phyloP scores from a whole-genome alignment of 257 asterid genomes.

The Solanum pennellii region DNA sequence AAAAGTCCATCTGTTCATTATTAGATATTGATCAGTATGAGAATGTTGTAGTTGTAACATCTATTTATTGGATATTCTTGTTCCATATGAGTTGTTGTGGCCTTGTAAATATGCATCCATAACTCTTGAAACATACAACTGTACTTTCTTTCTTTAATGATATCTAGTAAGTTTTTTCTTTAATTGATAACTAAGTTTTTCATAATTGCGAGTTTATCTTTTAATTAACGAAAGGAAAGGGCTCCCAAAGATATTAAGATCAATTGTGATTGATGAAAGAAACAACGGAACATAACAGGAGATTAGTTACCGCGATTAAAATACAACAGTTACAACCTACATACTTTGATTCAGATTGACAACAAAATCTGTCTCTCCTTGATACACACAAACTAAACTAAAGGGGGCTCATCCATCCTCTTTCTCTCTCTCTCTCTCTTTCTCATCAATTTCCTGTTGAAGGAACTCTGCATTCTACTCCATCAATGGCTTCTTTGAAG shows the following conservation, averaged over 20 bases:
- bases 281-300: not conserved
- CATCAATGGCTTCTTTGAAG: conserved; percentile 3
- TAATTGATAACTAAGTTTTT: not conserved
- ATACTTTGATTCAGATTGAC: not conserved
- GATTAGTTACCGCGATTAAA: not conserved
- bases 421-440: no score
- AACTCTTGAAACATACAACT: not conserved
- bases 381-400: not conserved
- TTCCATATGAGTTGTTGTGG: not conserved
- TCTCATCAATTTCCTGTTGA: not conserved
- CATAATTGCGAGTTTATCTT: not conserved
- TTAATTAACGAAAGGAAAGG: not conserved
- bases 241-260: not conserved
- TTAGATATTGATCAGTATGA: not conserved
- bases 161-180: not conserved
- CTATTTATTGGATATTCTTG: not conserved
- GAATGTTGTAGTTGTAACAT: not conserved
- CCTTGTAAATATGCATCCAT: not conserved
- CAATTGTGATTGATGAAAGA: not conserved
- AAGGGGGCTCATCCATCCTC: not conserved
- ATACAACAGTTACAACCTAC: not conserved
- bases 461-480: not conserved
- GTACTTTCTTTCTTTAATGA: not conserved
- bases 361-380: not conserved
- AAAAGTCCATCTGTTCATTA: not conserved